These are phyloP conservation scores for Chimonanthus salicifolius DNA, from an alignment of 164 flowering plant genomes.

Conservation along the genomic window DNA sequence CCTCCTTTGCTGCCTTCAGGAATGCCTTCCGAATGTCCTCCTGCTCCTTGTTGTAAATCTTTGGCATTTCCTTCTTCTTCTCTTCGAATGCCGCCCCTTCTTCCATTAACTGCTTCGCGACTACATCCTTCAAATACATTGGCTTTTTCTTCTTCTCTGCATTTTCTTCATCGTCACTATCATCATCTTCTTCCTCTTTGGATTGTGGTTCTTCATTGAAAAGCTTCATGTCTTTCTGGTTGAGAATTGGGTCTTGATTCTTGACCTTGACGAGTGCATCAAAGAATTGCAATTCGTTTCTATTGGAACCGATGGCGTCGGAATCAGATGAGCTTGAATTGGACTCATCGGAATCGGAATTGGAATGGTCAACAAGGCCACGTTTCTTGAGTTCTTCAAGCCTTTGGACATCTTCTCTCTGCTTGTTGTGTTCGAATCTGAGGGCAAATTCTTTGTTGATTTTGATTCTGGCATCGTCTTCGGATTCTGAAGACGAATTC, in stretches of 20 bases:
- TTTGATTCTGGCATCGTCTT: conserved; percentile 49
- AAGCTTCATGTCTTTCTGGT: conserved; percentile 42
- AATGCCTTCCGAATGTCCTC: conserved; percentile 39
- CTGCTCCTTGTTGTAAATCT: conserved; percentile 62
- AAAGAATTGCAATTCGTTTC: conserved; percentile 37
- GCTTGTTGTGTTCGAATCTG: conserved; percentile 71
- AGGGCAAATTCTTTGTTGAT: conserved; percentile 52
- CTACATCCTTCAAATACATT: conserved; percentile 75
- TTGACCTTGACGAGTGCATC: conserved; percentile 49
- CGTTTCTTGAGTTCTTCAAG: conserved; percentile 58
- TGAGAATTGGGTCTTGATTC: conserved; percentile 58
- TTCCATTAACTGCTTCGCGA: conserved; percentile 63
- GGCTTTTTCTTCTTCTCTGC: conserved; percentile 31
- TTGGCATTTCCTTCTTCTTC: conserved; percentile 11
- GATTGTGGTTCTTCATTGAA: conserved; percentile 31
- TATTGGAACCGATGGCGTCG: conserved; percentile 6
- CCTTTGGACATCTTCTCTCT: conserved; percentile 66
- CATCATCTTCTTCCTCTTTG: conserved; percentile 29
- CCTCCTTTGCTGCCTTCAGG: conserved; percentile 24
- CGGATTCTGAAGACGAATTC: conserved; percentile 25
- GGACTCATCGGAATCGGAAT: conserved; percentile 15
- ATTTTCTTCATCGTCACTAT: conserved; percentile 3
- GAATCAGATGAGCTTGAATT: conserved; percentile 21
- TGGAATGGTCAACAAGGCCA: conserved; percentile 37
- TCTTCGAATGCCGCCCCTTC: conserved; percentile 58